Evolutionary conservation across 148 eudicot genomes (phyloP), one percentile per base, ranked within the genome.

Genomic region (Linanthus parryae): DNA sequence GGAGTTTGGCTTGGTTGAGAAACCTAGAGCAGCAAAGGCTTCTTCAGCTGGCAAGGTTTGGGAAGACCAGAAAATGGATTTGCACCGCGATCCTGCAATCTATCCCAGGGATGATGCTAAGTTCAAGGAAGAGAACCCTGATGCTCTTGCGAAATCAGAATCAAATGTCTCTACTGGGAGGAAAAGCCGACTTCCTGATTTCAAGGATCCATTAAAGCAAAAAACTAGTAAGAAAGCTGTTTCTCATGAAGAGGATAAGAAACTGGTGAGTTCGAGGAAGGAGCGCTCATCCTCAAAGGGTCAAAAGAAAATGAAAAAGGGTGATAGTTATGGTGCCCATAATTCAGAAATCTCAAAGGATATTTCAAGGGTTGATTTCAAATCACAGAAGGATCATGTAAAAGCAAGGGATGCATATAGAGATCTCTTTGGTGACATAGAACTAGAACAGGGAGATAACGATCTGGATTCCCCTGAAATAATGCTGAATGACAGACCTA

Each of bases 391-490:
- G 63, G 68, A 71, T 31, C 44, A 20, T 39, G 65, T 48, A 26
- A 79, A 76, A 56, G 58, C 57, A 34, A 69, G 19, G 54, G 86
- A 83, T 72, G 73, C 57, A 48, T 87, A 92, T 61, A 75, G 70
- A 66, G 96, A 92, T 56, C 73, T 92, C 59, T 92, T 92, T 48
- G 98, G 98, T 61, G 94, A 92, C 24, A 54, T 84, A 24, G 79
- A 79, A 49, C 43, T 70, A 65, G 98, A 92, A 51, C 69, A 65
- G 25, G 89, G 72, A 19, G 81, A 52, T 61, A 73, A 83, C 61
- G 64, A 70, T 39, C 64, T 69, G 48, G 74, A 65, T 36, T 80
- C 90, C 23, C 81, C 65, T 15, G 77, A 84, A 55, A 42, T 67
- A 46, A 71, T 65, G 43, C 69, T 76, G 26, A 44, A 30, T n/a